A percentile compares a stretch with the other conserved stretches of the same genome.
These are phyloP conservation scores for Claviceps sorghi DNA, from an alignment of 2,329 filamentous ascomycete genomes.

Conservation along the genomic window DNA sequence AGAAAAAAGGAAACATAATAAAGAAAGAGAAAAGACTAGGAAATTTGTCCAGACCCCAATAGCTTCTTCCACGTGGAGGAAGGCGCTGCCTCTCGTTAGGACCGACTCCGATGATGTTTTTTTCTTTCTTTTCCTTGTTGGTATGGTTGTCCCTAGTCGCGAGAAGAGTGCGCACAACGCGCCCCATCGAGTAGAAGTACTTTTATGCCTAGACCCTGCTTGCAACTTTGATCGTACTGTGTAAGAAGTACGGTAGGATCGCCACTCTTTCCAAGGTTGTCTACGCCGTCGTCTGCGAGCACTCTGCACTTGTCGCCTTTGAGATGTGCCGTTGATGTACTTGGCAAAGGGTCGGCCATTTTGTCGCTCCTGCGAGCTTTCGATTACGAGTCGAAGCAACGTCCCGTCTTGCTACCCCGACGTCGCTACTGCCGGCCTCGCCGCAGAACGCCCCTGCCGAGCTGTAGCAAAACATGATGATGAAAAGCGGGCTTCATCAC, in stretches of 20 bases:
- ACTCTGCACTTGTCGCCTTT: neutral
- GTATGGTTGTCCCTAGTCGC: neutral
- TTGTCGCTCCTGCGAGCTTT: neutral
- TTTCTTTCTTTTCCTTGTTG: neutral
- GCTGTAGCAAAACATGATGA: neutral
- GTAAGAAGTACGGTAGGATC: neutral
- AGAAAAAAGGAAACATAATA: neutral
- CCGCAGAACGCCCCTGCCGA: neutral
- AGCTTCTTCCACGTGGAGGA: neutral
- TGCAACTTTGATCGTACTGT: neutral
- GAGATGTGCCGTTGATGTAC: neutral
- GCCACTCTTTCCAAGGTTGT: constrained; percentile 4
- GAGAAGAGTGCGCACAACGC: neutral
- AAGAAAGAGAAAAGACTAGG: neutral
- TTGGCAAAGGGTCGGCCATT: neutral
- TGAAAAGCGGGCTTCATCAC: neutral
- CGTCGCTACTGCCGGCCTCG: neutral
- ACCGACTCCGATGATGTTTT: neutral
- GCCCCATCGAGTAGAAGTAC: neutral
- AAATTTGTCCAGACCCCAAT: neutral
- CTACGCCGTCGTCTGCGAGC: constrained; percentile 1
- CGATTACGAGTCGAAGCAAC: neutral
- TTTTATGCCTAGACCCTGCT: neutral
- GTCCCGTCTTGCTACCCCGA: neutral
- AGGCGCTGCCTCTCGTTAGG: neutral